A percentile compares a stretch with the other conserved stretches of the same genome.
Evolutionary conservation across 2,329 filamentous ascomycete species (phyloP).

Genomic region (Fusarium nematophilum): DNA sequence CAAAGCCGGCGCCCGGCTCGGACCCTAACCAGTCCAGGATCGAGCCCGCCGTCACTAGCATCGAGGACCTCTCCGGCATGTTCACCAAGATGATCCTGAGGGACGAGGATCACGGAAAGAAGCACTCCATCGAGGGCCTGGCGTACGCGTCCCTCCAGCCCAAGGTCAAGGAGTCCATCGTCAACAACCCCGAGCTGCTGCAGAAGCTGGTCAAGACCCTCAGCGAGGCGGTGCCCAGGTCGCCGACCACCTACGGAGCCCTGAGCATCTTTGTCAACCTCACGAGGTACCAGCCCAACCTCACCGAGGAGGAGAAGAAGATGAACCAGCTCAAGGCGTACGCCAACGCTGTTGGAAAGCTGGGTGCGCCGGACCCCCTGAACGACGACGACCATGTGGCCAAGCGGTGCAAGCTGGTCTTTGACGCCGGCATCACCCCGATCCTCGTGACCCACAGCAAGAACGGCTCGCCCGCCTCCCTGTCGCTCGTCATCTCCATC

Average conservation of each 20-base stretch:
- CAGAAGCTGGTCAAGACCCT: conserved; percentile 75
- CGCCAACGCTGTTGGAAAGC: conserved; percentile 82
- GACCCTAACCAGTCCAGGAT: conserved; percentile 58
- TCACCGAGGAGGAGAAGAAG: conserved; percentile 92
- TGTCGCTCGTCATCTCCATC: conserved; percentile 80
- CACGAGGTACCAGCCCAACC: conserved; percentile 79
- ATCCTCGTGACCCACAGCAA: conserved; percentile 82
- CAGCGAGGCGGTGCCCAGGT: conserved; percentile 67
- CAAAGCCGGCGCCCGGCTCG: conserved; percentile 50
- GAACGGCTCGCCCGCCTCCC: conserved; percentile 75
- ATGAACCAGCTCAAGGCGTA: conserved; percentile 94
- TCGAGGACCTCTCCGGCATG: conserved; percentile 73
- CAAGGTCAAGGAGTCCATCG: conserved; percentile 84
- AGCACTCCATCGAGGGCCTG: conserved; percentile 87
- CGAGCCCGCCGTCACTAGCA: conserved; percentile 67
- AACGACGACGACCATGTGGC: conserved; percentile 82
- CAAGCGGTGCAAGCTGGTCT: conserved; percentile 79
- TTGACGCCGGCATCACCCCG: conserved; percentile 82
- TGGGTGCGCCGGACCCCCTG: conserved; percentile 71
- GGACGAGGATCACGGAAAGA: conserved; percentile 66
- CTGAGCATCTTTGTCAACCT: conserved; percentile 89
- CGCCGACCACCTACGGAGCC: conserved; percentile 83
- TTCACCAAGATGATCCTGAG: conserved; percentile 75
- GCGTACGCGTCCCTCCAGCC: conserved; percentile 92
- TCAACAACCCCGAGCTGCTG: conserved; percentile 75